phyloP scores from a whole-genome alignment of 176 grass and related monocot genomes.

The Lolium perenne region DNA sequence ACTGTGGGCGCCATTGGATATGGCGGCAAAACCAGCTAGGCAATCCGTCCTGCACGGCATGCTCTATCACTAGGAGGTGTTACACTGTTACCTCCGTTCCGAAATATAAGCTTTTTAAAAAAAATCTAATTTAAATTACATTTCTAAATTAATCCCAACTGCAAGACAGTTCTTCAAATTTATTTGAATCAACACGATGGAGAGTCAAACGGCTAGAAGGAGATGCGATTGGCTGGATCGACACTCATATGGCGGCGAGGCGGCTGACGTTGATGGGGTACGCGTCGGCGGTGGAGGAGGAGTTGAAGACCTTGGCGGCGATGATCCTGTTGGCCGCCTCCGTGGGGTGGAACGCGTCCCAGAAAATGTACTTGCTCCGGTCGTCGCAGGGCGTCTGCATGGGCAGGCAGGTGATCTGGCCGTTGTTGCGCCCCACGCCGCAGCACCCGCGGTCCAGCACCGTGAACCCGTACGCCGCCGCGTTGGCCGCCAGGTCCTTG shows the following conservation, averaged over 20 bases:
- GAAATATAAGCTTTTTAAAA: no score
- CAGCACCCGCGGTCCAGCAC: conserved; percentile 85
- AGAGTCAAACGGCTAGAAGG: background rate
- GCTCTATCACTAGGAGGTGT: no score
- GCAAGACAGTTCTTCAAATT: background rate
- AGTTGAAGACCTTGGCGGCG: conserved; percentile 74
- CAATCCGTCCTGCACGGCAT: no score
- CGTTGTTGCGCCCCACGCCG: conserved; percentile 90
- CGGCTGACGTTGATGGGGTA: conserved; percentile 78
- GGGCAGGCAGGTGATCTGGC: conserved; percentile 93
- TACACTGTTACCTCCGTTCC: no score
- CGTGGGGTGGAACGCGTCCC: conserved; percentile 96
- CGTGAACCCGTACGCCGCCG: conserved; percentile 68
- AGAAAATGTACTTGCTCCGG: conserved; percentile 79
- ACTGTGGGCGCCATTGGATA: no score
- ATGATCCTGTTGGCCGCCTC: conserved; percentile 74
- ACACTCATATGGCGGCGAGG: conserved; percentile 58
- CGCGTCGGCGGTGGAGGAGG: conserved; percentile 47
- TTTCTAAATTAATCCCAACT: background rate
- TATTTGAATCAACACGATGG: background rate
- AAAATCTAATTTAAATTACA: background rate
- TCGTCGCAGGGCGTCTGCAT: conserved; percentile 72
- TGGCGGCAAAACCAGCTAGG: no score
- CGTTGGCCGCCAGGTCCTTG: conserved; percentile 57
- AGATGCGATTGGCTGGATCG: no score